Percentiles rank a stretch among this genome's conserved stretches.
Conservation (phyloP, 306 rosid species). For the Ziziphus jujuba region DNA sequence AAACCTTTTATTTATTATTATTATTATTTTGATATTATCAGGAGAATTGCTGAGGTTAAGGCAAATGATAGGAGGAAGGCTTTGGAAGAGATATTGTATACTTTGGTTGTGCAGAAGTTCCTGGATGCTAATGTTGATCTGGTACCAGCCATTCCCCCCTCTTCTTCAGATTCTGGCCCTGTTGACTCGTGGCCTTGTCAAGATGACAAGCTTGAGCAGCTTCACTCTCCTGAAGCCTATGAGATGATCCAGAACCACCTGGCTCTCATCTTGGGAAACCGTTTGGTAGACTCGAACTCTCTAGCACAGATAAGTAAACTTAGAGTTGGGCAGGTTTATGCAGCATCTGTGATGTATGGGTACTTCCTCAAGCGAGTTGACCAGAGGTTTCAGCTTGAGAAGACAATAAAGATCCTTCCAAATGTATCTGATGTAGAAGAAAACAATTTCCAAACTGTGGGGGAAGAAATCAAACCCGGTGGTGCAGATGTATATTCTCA, state of each 20-base stretch:
- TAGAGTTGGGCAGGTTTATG: conserved; percentile 90
- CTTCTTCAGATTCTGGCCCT: conserved; percentile 45
- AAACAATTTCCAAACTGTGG: conserved; percentile 27
- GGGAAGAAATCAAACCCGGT: conserved; percentile 32
- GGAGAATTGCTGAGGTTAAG: conserved; percentile 95
- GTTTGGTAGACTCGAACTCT: conserved; percentile 57
- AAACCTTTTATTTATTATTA: background rate
- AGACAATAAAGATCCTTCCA: conserved; percentile 81
- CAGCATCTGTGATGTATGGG: conserved; percentile 91
- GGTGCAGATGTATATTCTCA: conserved; percentile 33
- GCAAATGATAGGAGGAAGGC: conserved; percentile 72
- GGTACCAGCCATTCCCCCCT: conserved; percentile 50
- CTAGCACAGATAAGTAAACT: conserved; percentile 82
- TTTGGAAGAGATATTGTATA: conserved; percentile 78
- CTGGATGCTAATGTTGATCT: conserved; percentile 79
- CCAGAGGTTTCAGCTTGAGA: conserved; percentile 93
- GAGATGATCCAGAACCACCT: conserved; percentile 90
- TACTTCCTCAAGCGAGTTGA: conserved; percentile 90
- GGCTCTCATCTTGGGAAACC: conserved; percentile 70
- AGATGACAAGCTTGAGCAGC: conserved; percentile 64
- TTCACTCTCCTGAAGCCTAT: conserved; percentile 79
- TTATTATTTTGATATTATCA: conserved; percentile 35
- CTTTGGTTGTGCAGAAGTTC: conserved; percentile 85
- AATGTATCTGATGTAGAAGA: conserved; percentile 39
- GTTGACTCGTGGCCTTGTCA: conserved; percentile 76